Evolutionary conservation across 306 rosid genomes (phyloP).

Genomic region (Medicago lupulina): DNA sequence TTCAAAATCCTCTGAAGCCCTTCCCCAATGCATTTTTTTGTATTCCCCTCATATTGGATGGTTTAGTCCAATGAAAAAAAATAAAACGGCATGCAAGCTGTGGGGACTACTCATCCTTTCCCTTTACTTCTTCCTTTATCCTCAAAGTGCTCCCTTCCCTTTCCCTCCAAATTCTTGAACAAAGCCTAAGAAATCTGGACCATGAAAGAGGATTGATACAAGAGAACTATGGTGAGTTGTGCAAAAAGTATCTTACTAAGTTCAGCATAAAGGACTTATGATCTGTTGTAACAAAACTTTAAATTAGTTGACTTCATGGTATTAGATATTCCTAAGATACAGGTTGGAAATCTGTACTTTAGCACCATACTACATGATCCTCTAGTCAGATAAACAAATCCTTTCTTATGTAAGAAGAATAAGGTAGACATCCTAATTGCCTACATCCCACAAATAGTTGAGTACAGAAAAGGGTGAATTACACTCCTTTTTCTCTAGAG

Average conservation of each 20-base stretch:
- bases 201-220: neutral
- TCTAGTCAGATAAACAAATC: neutral
- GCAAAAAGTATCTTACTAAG: neutral
- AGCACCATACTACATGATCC: slow-evolving; percentile 1
- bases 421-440: neutral
- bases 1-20: too few relatives aligned
- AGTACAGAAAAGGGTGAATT: neutral
- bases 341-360: neutral
- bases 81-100: neutral
- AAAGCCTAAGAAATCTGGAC: neutral
- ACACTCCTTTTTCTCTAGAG: neutral
- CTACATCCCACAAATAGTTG: neutral
- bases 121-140: neutral
- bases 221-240: neutral
- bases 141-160: too few relatives aligned
- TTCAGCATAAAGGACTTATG: neutral
- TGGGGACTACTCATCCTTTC: neutral
- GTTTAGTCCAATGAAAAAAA: neutral
- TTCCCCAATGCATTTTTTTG: too few relatives aligned
- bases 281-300: neutral
- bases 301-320: slow-evolving; percentile 18
- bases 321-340: neutral
- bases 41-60: too few relatives aligned
- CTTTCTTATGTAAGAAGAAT: neutral
- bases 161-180: too few relatives aligned